A percentile compares a stretch with the other conserved stretches of the same genome.
Conservation (phyloP, 2,329 filamentous ascomycete genomes). For the Colletotrichum gigasporum region DNA sequence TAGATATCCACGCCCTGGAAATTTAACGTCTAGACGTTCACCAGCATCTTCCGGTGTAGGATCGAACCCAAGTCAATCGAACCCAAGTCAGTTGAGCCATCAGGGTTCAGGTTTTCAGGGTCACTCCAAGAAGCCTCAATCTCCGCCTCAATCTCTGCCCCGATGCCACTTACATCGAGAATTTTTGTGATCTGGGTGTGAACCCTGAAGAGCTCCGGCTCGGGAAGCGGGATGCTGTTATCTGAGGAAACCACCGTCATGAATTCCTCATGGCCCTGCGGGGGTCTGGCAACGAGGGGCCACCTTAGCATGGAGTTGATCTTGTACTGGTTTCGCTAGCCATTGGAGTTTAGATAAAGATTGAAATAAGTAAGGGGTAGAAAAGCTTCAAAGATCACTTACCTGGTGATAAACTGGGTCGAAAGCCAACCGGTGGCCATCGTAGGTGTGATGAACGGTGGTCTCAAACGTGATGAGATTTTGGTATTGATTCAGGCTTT, state of each 20-base stretch:
- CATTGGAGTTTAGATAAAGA: background rate
- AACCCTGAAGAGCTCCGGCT: background rate
- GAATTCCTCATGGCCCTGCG: background rate
- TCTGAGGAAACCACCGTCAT: background rate
- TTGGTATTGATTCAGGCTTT: background rate
- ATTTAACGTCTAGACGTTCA: too few species aligned
- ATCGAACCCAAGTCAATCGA: too few species aligned
- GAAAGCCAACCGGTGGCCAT: background rate
- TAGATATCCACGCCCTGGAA: too few species aligned
- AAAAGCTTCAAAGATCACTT: background rate
- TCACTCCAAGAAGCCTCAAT: background rate
- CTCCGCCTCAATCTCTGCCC: background rate
- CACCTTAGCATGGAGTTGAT: background rate
- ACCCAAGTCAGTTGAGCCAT: background rate
- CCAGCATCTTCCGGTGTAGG: too few species aligned
- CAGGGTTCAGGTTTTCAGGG: background rate
- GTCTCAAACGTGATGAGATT: background rate
- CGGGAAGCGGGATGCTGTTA: background rate
- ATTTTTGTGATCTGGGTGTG: background rate
- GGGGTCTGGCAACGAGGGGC: background rate
- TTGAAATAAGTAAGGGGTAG: background rate
- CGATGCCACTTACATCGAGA: background rate
- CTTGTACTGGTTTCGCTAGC: background rate
- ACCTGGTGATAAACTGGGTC: fast-evolving
- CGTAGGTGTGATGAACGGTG: background rate